phyloP scores from a whole-genome alignment of 768 basidiomycete species.

The Termitomyces eurrhizus region DNA sequence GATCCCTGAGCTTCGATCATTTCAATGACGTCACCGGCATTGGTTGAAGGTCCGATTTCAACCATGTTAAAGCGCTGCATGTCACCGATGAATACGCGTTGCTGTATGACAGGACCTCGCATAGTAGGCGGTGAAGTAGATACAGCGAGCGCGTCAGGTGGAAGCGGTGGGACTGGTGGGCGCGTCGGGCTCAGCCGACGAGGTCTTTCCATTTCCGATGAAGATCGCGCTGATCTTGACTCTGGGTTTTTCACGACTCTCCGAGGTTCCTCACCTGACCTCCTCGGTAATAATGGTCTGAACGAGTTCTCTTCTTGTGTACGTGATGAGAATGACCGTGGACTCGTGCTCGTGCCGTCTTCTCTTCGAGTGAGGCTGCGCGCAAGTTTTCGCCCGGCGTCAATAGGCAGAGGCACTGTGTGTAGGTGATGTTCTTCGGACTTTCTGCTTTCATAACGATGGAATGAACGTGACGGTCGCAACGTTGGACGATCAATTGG shows the following conservation, averaged over 20 bases:
- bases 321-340: constrained; percentile 19
- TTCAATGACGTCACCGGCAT: constrained; percentile 68
- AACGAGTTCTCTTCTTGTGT: constrained; percentile 10
- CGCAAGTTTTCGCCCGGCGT: constrained; percentile 27
- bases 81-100: constrained; percentile 74
- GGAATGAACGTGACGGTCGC: constrained; percentile 60
- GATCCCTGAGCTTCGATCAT: constrained; percentile 64
- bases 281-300: constrained; percentile 8
- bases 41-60: constrained; percentile 63
- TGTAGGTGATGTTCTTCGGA: constrained; percentile 25
- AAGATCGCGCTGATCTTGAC: constrained; percentile 18
- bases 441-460: constrained; percentile 36
- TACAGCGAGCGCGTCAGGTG: constrained; percentile 28
- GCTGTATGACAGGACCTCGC: constrained; percentile 43
- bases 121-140: constrained; percentile 23
- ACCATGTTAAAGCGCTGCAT: constrained; percentile 74
- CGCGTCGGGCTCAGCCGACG: constrained; percentile 21
- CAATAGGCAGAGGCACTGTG: constrained; percentile 28
- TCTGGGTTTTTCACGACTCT: constrained; percentile 16
- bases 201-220: constrained; percentile 21
- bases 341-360: constrained; percentile 13
- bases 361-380: constrained; percentile 33
- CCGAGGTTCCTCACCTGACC: constrained; percentile 16
- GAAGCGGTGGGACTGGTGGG: constrained; percentile 36
- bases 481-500: constrained; percentile 24